Evolutionary conservation across 2,329 filamentous ascomycete genomes (phyloP), one percentile per base, ranked within the genome.

Genomic region (Knoxdaviesia proteae): DNA sequence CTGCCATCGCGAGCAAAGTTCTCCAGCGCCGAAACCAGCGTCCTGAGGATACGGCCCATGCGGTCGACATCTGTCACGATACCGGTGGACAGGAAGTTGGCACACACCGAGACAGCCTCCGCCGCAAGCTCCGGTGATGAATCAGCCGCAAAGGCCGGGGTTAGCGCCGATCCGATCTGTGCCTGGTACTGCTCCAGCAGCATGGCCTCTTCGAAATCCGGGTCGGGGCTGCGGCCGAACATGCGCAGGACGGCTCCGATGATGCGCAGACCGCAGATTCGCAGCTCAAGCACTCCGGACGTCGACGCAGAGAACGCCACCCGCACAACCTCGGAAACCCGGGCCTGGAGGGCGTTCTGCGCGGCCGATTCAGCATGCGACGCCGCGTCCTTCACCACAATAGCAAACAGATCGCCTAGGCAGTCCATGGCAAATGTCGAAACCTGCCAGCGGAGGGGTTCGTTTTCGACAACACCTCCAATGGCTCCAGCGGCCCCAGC

Each of bases 251-350:
- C 76, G 45, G 87, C 83, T 46, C 93, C 87, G 44, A 98, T 86
- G 43, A 98, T 93, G 56, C 87, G 87, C 48, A 98, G 61, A 31
- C 90, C 90, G 67, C 86, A 84, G 36, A 98, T 79, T 31, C 90
- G 74, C 45, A 98, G 69, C 53, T 93, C 82, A 30, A 94, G 72
- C 1, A 98, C 87, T 49, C 82, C 84, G 2, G 88, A 88, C 1
- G 90, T 98, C 1, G 88, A 96, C 0, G 90, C 90, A 7, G 90
- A 94, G 58, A 98, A 98, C 0, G 90, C 88, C 69, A 96, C 94
- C 41, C 86, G 78, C 45, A 98, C 84, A 30, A 98, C 83, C 56
- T 98, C 90, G 3, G 84, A 87, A 44, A 98, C 74, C 53, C 76
- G 80, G 46, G 74, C 71, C 57, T 98, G 87, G 31, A 98, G 63